phyloP scores from a whole-genome alignment of 805 yeast genomes.

The Metschnikowia lochheadii region DNA sequence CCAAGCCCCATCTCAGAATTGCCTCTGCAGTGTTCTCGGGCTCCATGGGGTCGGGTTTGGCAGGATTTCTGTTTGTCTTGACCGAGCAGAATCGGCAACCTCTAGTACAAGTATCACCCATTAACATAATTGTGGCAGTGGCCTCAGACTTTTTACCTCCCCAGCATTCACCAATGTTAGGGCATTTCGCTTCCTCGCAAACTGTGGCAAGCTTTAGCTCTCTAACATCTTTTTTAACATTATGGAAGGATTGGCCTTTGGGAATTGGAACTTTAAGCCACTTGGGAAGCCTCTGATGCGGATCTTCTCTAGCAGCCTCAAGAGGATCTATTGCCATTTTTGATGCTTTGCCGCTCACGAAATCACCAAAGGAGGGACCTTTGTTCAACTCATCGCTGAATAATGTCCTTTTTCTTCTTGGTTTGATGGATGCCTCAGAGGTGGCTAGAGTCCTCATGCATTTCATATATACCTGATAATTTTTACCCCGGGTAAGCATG shows the following conservation, averaged over 20 bases:
- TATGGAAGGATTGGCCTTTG: slow-evolving; percentile 81
- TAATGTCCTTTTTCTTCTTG: slow-evolving; percentile 50
- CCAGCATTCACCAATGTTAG: slow-evolving; percentile 99
- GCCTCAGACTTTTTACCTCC: slow-evolving; percentile 94
- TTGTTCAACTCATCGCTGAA: slow-evolving; percentile 67
- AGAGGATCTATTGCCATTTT: slow-evolving; percentile 68
- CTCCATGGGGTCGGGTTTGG: slow-evolving; percentile 89
- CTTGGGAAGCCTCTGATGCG: slow-evolving; percentile 71
- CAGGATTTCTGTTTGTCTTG: slow-evolving; percentile 84
- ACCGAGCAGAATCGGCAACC: slow-evolving; percentile 99
- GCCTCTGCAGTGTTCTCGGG: slow-evolving; percentile 99
- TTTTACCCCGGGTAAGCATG: background rate
- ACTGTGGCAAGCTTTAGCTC: slow-evolving; percentile 91
- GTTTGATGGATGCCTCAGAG: slow-evolving; percentile 9
- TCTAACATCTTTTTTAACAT: slow-evolving; percentile 77
- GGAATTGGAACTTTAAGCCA: slow-evolving; percentile 98
- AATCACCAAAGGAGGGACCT: slow-evolving; percentile 95
- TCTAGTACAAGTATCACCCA: slow-evolving; percentile 98
- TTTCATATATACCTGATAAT: background rate
- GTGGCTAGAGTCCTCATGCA: slow-evolving; percentile 12
- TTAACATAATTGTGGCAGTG: slow-evolving; percentile 93
- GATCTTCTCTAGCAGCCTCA: slow-evolving; percentile 64
- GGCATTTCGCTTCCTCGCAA: slow-evolving; percentile 98
- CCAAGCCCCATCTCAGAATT: slow-evolving; percentile 95
- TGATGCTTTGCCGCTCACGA: slow-evolving; percentile 76